Base-by-base conservation (phyloP, 306 rosid species). In the Gillenia trifoliata region DNA sequence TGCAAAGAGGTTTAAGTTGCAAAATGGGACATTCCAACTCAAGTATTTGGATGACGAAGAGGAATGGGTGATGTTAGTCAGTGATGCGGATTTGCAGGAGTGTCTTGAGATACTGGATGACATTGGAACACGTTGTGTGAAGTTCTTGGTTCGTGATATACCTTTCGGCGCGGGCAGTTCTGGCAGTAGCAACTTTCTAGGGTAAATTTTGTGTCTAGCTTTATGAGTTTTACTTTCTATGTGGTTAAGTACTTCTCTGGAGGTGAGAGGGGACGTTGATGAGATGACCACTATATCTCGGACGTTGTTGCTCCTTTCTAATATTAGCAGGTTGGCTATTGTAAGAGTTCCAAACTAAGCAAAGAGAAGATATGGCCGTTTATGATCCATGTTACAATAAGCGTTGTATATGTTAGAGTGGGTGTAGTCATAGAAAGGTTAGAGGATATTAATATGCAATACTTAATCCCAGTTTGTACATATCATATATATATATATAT, bases 51-150 rank as follows among this genome's bases (percentile, higher is more conserved):
- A 93, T 25, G 97, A 93, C 71, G 96, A 93, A 79, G 85, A 91
- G 64, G 97, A 93, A 77, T 93, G 97, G 98, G 97, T 93, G 68
- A 88, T 89, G 97, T 34, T 93, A 73, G 88, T 84, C 29, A 82
- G 75, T 31, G 91, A 91, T 70, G 79, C 88, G 3, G 98, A 89
- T 82, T 72, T 93, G 75, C 93, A 74, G 66, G 97, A 89, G 79
- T 93, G 98, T 71, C 64, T 93, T 6, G 97, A 91, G 66, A 82
- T 89, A 78, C 59, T 88, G 86, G 89, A 85, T 54, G 92, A 93
- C 40, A 62, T 75, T 4, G 95, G 96, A 30, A 79, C 77, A 11
- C 82, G 36, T 36, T 75, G 59, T 34, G 89, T 82, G 64, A 90
- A 85, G 90, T 79, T 93, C 70, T 84, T 89, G 40, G 97, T 93